Percentiles rank a stretch among this genome's conserved stretches.
Evolutionary conservation across 176 grass and related monocot species (phyloP).

Genomic region (Avena insularis): DNA sequence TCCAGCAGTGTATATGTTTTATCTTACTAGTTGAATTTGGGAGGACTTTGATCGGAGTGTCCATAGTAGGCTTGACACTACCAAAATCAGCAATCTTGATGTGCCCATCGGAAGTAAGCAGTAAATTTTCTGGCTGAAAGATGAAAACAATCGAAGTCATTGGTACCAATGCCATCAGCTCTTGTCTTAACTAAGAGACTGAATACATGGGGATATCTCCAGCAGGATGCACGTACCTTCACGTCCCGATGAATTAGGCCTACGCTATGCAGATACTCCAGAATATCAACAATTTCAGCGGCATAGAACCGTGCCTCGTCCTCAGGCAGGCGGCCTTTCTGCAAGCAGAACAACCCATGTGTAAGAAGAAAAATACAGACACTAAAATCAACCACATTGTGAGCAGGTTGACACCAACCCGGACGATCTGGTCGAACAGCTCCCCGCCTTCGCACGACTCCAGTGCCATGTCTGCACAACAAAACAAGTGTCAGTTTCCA

Average conservation of each 20-base stretch:
- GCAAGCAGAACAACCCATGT: neutral
- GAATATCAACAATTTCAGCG: constrained; percentile 86
- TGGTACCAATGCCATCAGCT: neutral
- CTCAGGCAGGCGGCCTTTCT: constrained; percentile 75
- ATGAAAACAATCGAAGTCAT: neutral
- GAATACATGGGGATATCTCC: neutral
- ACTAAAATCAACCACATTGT: constrained; percentile 2
- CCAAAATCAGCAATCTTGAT: constrained; percentile 99
- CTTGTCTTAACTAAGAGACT: neutral
- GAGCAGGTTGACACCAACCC: constrained; percentile 51
- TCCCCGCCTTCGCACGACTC: constrained; percentile 98
- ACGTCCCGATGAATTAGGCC: constrained; percentile 96
- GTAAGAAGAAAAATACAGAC: constrained; percentile 17
- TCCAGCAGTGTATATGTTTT: neutral
- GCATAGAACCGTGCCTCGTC: constrained; percentile 90
- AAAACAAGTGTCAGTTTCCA: neutral
- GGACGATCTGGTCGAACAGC: constrained; percentile 89
- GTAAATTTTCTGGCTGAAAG: constrained; percentile 94
- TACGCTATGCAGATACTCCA: constrained; percentile 84
- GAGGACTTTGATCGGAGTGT: constrained; percentile 80
- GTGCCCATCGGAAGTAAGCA: constrained; percentile 90
- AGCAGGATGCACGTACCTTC: constrained; percentile 54
- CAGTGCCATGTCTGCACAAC: constrained; percentile 81
- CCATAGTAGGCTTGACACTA: constrained; percentile 88
- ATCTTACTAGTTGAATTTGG: constrained; percentile 88